Evolutionary conservation across 148 eudicot genomes (phyloP).

Genomic region (Euryodendron excelsum): DNA sequence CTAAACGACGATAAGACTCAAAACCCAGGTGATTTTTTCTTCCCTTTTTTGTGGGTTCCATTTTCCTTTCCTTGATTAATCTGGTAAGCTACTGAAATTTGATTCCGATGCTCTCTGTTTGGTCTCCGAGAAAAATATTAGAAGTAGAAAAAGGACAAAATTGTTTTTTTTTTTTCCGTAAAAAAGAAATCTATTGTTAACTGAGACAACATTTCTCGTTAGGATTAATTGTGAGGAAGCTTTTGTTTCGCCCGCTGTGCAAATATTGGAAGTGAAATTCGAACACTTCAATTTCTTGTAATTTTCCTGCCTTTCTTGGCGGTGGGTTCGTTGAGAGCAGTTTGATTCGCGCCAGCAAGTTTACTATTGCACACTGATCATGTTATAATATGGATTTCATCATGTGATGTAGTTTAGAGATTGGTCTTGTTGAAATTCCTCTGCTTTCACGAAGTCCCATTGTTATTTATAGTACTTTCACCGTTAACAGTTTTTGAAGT

Average conservation of each 20-base stretch:
- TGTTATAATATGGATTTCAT: neutral
- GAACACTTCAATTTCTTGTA: neutral
- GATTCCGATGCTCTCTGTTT: neutral
- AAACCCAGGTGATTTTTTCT: constrained; percentile 31
- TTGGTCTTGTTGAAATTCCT: too few relatives aligned
- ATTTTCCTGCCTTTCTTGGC: neutral
- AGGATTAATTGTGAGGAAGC: neutral
- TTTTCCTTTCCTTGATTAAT: neutral
- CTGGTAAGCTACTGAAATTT: neutral
- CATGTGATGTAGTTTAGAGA: too few relatives aligned
- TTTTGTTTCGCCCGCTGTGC: neutral
- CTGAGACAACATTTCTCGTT: too few relatives aligned
- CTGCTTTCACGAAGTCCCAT: neutral
- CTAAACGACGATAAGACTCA: constrained; percentile 23
- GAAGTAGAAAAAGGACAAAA: neutral
- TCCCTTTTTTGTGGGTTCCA: neutral
- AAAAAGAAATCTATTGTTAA: neutral
- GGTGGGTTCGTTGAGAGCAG: neutral
- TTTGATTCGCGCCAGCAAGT: neutral
- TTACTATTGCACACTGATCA: neutral
- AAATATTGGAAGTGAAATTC: neutral
- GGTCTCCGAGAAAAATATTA: neutral
- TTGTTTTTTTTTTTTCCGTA: neutral
- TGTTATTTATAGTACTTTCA: neutral
- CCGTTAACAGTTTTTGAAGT: neutral